Conservation (phyloP, 73 alveolate species). For the Paramecium caudatum region DNA sequence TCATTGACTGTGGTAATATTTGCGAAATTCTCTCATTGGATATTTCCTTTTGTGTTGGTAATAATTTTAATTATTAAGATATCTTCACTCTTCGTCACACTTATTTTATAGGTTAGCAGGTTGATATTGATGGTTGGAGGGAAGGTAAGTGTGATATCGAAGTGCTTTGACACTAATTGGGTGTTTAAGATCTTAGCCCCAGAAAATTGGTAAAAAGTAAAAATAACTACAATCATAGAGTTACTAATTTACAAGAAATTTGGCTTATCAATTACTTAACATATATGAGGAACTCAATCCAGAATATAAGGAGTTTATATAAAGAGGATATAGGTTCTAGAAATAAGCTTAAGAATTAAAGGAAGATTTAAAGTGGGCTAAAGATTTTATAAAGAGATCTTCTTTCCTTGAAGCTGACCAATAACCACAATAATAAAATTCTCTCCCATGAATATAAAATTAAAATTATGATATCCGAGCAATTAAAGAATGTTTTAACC, state of each 20-base stretch:
- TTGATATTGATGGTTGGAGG: constrained; percentile 62
- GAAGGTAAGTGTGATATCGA: background rate
- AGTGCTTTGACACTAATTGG: constrained; percentile 30
- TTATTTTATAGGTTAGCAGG: background rate
- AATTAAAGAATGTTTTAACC: constrained; percentile 8
- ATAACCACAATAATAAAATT: too few species aligned
- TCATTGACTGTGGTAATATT: background rate
- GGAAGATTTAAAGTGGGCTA: constrained; percentile 5
- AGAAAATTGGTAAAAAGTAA: background rate
- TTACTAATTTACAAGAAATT: background rate
- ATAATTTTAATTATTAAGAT: background rate
- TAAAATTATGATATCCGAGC: constrained; percentile 52
- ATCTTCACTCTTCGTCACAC: constrained; percentile 49
- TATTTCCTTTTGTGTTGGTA: constrained; percentile 29
- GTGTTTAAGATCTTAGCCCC: background rate
- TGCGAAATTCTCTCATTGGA: constrained; percentile 55
- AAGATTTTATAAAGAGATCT: constrained; percentile 36
- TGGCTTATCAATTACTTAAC: background rate
- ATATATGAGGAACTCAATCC: constrained; percentile 15
- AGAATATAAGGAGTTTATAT: constrained; percentile 4
- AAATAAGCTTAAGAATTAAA: background rate
- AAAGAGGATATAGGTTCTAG: background rate
- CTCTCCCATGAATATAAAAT: too few species aligned
- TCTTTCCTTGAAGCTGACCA: too few species aligned
- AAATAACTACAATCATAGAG: too few species aligned